Base-by-base conservation (phyloP, 169 alveolate genomes). In the Eimeria falciformis region DNA sequence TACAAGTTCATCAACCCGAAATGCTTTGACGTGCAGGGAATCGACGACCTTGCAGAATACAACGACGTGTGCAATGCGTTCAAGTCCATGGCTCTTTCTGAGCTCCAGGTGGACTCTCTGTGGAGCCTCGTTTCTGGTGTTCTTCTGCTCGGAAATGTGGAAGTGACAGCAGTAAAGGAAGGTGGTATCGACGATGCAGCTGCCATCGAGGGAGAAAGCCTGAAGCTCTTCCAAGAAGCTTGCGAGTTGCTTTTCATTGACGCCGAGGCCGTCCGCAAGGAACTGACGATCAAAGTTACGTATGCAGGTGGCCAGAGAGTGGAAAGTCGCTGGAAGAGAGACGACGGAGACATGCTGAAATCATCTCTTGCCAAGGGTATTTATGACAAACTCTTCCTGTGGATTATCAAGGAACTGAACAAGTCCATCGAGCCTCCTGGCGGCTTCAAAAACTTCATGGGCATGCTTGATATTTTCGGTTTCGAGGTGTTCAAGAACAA, bases 401-500 rank as follows among this genome's bases (percentile, higher is more conserved):
- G 99, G 99, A 94, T 99, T 55, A 98, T 99, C 62, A 96, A 93
- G 79, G 98, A 96, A 92, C 96, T 99, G 95, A 99, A 99, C 96
- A 91, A 95, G 46, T 96, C 98, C 78, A 98, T 99, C 84, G 96
- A 97, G 86, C 99, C 99, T 25, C 96, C 96, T 33, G 94, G 85
- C 27, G 98, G 97, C 46, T 97, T 97, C 93, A 92, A 95, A 37
- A 91, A 46, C 40, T 96, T 95, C 68, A 94, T 89, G 58, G 98
- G 98, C 0, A 87, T 99, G 73, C 94, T 99, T 27, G 99, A 99
- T 94, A 98, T 99, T 78, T 99, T 97, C 94, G 99, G 99, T 0
- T 99, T 99, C 94, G 99, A 99, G 94, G 97, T 96, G 62, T 98
- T 99, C 88, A 94, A 97, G 78, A 96, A 96, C 88, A 99, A 99